phyloP scores from a whole-genome alignment of 1,284 basidiomycete species.

The Pseudozyma pruni region DNA sequence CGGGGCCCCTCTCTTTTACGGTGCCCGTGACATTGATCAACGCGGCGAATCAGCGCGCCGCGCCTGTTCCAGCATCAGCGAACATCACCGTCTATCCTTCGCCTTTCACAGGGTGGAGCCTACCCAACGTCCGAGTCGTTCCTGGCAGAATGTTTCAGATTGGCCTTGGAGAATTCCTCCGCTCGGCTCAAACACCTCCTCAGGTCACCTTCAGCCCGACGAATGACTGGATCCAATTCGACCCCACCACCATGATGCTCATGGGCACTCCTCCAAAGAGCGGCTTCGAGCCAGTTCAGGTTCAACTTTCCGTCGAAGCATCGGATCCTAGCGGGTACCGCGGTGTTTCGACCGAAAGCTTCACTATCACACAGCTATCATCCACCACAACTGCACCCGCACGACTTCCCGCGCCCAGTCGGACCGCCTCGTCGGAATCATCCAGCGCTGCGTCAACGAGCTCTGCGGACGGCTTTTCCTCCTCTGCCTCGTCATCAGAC shows the following conservation, averaged over 20 bases:
- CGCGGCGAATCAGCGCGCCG: slow-evolving; percentile 4
- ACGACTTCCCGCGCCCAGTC: slow-evolving; percentile 19
- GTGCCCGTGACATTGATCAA: slow-evolving; percentile 74
- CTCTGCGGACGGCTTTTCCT: slow-evolving; percentile 18
- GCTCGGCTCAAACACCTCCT: slow-evolving; percentile 8
- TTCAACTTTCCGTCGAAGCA: slow-evolving; percentile 21
- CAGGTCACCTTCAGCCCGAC: slow-evolving; percentile 47
- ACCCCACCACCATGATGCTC: slow-evolving; percentile 66
- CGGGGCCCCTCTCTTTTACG: slow-evolving; percentile 58
- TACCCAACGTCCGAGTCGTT: slow-evolving; percentile 30
- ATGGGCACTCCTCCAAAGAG: slow-evolving; percentile 56
- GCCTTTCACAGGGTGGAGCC: slow-evolving; percentile 22
- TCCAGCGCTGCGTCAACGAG: slow-evolving; percentile 2
- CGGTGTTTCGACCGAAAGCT: slow-evolving; percentile 13
- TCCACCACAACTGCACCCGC: slow-evolving; percentile 13
- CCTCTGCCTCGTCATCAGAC: slow-evolving; percentile 11
- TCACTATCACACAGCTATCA: slow-evolving; percentile 13
- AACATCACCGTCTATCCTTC: slow-evolving; percentile 56
- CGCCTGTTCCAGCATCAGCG: slow-evolving; percentile 39
- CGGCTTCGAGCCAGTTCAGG: slow-evolving; percentile 10
- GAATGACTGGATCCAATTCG: slow-evolving; percentile 68
- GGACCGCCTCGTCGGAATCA: background rate
- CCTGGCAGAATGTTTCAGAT: slow-evolving; percentile 38
- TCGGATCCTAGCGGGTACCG: slow-evolving; percentile 1
- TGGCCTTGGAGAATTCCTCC: slow-evolving; percentile 35